Evolutionary conservation across 495 filamentous ascomycete genomes (phyloP).

Genomic region (Penicillium roqueforti): DNA sequence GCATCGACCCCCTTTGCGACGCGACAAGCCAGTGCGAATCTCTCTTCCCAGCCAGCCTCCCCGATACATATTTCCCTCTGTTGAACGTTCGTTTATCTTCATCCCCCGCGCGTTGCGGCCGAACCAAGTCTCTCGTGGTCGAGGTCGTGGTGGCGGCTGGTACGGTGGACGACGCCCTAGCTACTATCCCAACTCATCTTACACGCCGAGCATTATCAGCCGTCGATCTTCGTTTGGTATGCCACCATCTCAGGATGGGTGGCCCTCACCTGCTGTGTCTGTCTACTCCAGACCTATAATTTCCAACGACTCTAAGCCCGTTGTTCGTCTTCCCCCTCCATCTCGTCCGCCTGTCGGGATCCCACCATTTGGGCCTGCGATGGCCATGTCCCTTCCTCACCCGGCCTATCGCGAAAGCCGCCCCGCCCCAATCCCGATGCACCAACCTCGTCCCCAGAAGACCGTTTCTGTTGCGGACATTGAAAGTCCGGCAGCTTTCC

Average conservation of each 20-base stretch:
- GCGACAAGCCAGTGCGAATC: slow-evolving; percentile 95
- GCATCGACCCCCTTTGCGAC: slow-evolving; percentile 87
- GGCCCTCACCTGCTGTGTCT: slow-evolving; percentile 76
- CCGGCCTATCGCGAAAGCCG: slow-evolving; percentile 76
- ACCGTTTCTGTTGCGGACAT: slow-evolving; percentile 91
- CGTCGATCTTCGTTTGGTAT: slow-evolving; percentile 83
- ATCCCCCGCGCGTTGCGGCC: slow-evolving; percentile 91
- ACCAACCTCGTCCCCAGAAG: slow-evolving; percentile 95
- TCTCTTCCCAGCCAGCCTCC: slow-evolving; percentile 75
- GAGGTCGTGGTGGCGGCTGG: slow-evolving; percentile 66
- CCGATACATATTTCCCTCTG: slow-evolving; percentile 85
- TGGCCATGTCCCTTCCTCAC: slow-evolving; percentile 54
- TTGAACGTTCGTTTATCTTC: slow-evolving; percentile 93
- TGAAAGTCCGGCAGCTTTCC: slow-evolving; percentile 72
- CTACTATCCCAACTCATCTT: slow-evolving; percentile 74
- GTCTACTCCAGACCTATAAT: slow-evolving; percentile 61
- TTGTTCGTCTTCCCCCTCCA: slow-evolving; percentile 81
- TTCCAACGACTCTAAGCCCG: slow-evolving; percentile 61
- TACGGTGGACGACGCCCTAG: slow-evolving; percentile 70
- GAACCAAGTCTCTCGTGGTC: slow-evolving; percentile 73
- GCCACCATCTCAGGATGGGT: slow-evolving; percentile 65
- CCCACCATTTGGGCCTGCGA: slow-evolving; percentile 22
- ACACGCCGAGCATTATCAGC: slow-evolving; percentile 88
- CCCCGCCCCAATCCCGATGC: slow-evolving; percentile 75
- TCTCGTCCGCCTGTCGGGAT: slow-evolving; percentile 35